Conservation (phyloP, 2,329 filamentous ascomycete genomes). For the Grosmannia clavigera region DNA sequence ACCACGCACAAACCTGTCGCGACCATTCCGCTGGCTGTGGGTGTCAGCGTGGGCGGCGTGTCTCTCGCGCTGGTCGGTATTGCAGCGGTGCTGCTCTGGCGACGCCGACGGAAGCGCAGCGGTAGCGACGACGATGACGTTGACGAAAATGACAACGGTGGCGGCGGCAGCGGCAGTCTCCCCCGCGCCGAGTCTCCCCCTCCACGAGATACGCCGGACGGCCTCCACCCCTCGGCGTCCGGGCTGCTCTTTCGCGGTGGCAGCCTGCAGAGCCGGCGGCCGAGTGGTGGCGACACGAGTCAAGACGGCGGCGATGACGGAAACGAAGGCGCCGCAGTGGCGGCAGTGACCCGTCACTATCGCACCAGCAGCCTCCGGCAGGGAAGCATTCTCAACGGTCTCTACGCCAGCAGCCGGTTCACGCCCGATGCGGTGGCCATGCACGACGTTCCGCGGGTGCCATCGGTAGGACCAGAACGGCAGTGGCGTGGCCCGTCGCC, state of each 20-base stretch:
- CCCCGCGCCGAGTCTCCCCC: conserved; percentile 11
- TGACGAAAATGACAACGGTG: neutral
- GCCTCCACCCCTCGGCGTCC: neutral
- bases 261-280: neutral
- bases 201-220: conserved; percentile 7
- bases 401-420: conserved; percentile 2
- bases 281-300: neutral
- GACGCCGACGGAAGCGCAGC: neutral
- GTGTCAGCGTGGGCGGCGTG: conserved; percentile 8
- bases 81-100: conserved; percentile 5
- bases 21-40: conserved; percentile 7
- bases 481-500: neutral
- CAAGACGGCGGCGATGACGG: neutral
- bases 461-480: neutral
- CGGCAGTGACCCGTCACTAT: neutral
- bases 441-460: conserved; percentile 8
- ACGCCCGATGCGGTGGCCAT: conserved; percentile 9
- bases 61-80: neutral
- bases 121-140: neutral
- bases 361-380: conserved; percentile 1
- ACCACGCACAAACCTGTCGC: neutral
- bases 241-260: conserved; percentile 4
- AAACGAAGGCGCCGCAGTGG: neutral
- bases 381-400: neutral
- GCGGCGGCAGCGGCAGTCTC: neutral